Evolutionary conservation across 73 alveolate species (phyloP).

Genomic region (Stentor coeruleus): DNA sequence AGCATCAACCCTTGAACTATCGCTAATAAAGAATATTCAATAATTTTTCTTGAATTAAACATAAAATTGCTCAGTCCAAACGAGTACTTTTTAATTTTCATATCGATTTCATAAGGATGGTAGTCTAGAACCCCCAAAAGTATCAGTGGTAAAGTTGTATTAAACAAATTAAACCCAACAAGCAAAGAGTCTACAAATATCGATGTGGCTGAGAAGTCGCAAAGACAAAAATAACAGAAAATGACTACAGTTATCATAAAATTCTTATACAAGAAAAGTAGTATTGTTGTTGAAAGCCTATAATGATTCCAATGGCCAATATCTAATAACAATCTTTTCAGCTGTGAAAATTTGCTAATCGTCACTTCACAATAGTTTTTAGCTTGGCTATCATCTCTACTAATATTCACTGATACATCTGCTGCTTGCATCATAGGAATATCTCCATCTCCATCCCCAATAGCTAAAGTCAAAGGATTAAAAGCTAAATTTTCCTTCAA

Average conservation of each 20-base stretch:
- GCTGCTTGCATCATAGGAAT: constrained; percentile 28
- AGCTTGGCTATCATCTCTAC: neutral
- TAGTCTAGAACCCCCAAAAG: neutral
- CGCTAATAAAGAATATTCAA: neutral
- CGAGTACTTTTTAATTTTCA: neutral
- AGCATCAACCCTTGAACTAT: neutral
- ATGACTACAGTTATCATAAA: neutral
- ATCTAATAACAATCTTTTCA: neutral
- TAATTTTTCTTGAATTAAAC: neutral
- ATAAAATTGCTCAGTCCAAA: neutral
- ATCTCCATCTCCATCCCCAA: constrained; percentile 30
- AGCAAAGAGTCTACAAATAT: neutral
- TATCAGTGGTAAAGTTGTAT: neutral
- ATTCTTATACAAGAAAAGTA: neutral
- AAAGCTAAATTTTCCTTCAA: constrained; percentile 14
- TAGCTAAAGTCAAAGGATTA: constrained; percentile 24
- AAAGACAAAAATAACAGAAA: neutral
- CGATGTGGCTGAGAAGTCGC: neutral
- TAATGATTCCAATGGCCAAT: constrained; percentile 1
- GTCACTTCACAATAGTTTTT: neutral
- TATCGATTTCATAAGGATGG: neutral
- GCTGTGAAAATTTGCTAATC: neutral
- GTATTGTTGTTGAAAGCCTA: neutral
- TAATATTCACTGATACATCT: neutral
- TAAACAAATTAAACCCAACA: neutral